phyloP scores from a whole-genome alignment of 345 rosid species.

The Arabis hirsuta region DNA sequence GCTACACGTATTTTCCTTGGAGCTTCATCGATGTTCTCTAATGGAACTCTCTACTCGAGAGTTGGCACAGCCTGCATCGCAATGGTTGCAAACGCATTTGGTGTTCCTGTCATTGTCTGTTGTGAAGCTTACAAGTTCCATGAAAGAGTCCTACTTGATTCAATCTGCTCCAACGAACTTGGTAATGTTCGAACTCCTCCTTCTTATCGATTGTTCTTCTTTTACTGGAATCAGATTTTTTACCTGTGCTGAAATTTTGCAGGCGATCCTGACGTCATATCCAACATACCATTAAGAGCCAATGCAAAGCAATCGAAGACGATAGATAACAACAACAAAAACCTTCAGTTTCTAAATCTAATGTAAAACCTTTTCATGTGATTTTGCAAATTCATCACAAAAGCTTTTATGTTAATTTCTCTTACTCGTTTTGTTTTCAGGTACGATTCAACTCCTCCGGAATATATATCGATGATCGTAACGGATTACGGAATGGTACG shows the following conservation, averaged over 20 bases:
- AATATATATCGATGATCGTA: slow-evolving; percentile 72
- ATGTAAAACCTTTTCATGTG: slow-evolving; percentile 46
- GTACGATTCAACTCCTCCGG: slow-evolving; percentile 83
- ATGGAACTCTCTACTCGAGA: slow-evolving; percentile 78
- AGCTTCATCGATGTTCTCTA: slow-evolving; percentile 74
- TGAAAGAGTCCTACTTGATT: slow-evolving; percentile 83
- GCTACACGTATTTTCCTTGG: slow-evolving; percentile 73
- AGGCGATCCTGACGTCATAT: slow-evolving; percentile 68
- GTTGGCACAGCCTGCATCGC: slow-evolving; percentile 78
- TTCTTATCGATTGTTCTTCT: neutral
- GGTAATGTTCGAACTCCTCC: slow-evolving; percentile 45
- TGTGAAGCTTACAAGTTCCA: slow-evolving; percentile 92
- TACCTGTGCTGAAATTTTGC: slow-evolving; percentile 20
- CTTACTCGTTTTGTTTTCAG: slow-evolving; percentile 39
- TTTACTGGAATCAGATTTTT: neutral
- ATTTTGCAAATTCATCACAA: neutral
- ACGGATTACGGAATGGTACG: slow-evolving; percentile 88
- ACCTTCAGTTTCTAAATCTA: slow-evolving; percentile 67
- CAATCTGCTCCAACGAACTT: slow-evolving; percentile 78
- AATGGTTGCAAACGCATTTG: slow-evolving; percentile 78
- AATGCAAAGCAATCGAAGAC: slow-evolving; percentile 50
- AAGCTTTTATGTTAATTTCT: neutral
- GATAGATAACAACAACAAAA: slow-evolving; percentile 48
- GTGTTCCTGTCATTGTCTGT: slow-evolving; percentile 72
- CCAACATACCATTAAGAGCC: slow-evolving; percentile 52